Evolutionary conservation across 192 early-diverging fungal genomes (phyloP).

Genomic region (Spizellomyces sp.): DNA sequence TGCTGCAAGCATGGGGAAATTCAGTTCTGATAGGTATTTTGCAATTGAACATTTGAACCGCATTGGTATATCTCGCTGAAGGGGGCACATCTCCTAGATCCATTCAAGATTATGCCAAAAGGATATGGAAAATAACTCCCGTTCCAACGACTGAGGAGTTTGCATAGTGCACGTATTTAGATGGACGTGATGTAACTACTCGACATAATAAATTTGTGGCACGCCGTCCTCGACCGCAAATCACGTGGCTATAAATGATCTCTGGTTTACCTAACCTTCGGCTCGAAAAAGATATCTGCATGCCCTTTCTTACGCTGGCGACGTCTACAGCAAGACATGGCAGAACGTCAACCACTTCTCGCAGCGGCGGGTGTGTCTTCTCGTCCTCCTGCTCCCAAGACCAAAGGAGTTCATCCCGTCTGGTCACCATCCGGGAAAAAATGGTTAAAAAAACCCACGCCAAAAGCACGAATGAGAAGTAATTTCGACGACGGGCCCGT

Average conservation of each 20-base stretch:
- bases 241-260: too few relatives aligned
- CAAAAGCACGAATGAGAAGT: neutral
- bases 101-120: conserved; percentile 90
- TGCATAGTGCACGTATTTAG: neutral
- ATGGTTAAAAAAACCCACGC: neutral
- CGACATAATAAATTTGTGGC: neutral
- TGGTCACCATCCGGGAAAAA: conserved; percentile 9
- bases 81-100: conserved; percentile 37
- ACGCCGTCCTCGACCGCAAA: too few relatives aligned
- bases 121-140: conserved; percentile 72
- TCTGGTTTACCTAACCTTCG: too few relatives aligned
- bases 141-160: neutral
- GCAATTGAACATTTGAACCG: neutral
- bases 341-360: conserved; percentile 5
- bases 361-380: neutral
- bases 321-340: neutral
- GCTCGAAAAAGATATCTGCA: too few relatives aligned
- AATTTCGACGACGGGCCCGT: neutral
- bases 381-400: neutral
- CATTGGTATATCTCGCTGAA: conserved; percentile 24
- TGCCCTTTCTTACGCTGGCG: too few relatives aligned
- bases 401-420: conserved; percentile 1
- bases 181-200: neutral
- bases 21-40: conserved; percentile 71
- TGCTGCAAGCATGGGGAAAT: conserved; percentile 93